Evolutionary conservation across 1,284 basidiomycete genomes (phyloP).

Genomic region (Cryptococcus deneoformans): DNA sequence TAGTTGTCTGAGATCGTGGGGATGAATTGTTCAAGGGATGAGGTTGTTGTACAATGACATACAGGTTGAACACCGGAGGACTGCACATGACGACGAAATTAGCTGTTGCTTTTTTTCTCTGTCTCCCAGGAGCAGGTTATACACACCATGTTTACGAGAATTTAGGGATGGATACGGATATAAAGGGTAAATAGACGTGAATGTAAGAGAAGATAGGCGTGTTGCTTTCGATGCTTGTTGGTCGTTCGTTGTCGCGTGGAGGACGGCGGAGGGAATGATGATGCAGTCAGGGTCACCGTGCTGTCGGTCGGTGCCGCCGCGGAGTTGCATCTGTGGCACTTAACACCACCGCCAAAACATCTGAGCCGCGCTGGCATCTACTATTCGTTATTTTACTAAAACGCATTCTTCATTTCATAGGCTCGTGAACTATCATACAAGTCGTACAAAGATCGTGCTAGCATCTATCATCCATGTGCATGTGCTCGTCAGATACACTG

Average conservation of each 20-base stretch:
- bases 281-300: neutral
- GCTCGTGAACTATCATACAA: too few relatives aligned
- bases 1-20: neutral
- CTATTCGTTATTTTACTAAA: too few relatives aligned
- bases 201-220: neutral
- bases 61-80: slow-evolving; percentile 47
- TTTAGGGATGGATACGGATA: neutral
- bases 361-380: too few relatives aligned
- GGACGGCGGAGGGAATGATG: neutral
- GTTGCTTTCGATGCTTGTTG: too few relatives aligned
- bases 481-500: too few relatives aligned
- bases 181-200: neutral
- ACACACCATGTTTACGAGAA: neutral
- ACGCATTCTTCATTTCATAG: too few relatives aligned
- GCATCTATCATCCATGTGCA: too few relatives aligned
- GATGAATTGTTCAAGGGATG: neutral
- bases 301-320: neutral
- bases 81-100: slow-evolving; percentile 13
- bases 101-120: neutral
- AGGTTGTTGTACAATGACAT: slow-evolving; percentile 1
- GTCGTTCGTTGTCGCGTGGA: neutral
- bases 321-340: slow-evolving; percentile 2
- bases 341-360: neutral
- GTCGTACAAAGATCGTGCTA: too few relatives aligned
- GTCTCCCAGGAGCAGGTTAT: neutral